Evolutionary conservation across 208 protist species (phyloP).

Genomic region (Trypanosoma boissoni): DNA sequence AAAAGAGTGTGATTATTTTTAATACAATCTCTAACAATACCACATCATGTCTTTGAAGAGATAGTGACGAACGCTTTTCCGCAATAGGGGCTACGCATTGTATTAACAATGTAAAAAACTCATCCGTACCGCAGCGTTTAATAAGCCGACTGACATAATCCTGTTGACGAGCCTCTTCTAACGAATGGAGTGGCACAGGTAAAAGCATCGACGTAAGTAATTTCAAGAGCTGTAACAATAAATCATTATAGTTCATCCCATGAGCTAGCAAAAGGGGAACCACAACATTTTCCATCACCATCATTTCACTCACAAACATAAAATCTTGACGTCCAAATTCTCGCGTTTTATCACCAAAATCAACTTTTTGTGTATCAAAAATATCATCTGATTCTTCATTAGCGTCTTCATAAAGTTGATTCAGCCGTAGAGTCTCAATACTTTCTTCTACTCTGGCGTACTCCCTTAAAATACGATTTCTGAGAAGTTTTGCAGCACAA

Average conservation of each 20-base stretch:
- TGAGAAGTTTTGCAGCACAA: constrained; percentile 64
- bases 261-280: constrained; percentile 77
- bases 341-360: background rate
- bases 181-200: constrained; percentile 60
- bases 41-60: constrained; percentile 51
- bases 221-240: constrained; percentile 79
- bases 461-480: constrained; percentile 75
- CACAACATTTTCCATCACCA: constrained; percentile 76
- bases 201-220: constrained; percentile 62
- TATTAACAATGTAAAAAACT: constrained; percentile 79
- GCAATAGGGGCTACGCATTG: constrained; percentile 78
- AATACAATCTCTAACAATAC: constrained; percentile 81
- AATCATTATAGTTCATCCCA: constrained; percentile 64
- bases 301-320: constrained; percentile 74
- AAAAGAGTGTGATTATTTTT: constrained; percentile 53
- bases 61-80: constrained; percentile 48
- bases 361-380: background rate
- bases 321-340: constrained; percentile 52
- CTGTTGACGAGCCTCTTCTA: constrained; percentile 50
- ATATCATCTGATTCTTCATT: constrained; percentile 24
- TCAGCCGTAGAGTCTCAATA: constrained; percentile 58
- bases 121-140: constrained; percentile 65
- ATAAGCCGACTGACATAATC: constrained; percentile 67
- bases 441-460: constrained; percentile 55
- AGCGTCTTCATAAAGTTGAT: constrained; percentile 53